Evolutionary conservation across 2,329 filamentous ascomycete genomes (phyloP).

Genomic region (Arthrinium puccinioides): DNA sequence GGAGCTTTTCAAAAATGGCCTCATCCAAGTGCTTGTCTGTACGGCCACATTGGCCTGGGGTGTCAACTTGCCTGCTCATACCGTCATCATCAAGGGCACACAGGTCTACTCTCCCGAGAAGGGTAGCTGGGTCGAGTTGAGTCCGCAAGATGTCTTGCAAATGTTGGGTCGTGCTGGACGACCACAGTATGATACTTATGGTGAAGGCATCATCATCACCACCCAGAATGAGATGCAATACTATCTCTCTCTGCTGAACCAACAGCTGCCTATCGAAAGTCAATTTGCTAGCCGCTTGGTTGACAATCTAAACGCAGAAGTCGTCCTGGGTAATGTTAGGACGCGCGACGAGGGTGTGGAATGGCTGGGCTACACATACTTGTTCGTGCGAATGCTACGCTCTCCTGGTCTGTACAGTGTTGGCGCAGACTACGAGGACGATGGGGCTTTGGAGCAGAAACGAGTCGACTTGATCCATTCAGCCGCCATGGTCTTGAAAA

Average conservation of each 20-base stretch:
- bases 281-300: conserved; percentile 89
- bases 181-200: conserved; percentile 95
- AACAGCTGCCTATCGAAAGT: conserved; percentile 95
- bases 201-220: conserved; percentile 98
- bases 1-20: conserved; percentile 84
- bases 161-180: conserved; percentile 97
- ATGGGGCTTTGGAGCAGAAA: conserved; percentile 87
- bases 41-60: conserved; percentile 98
- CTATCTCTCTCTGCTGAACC: conserved; percentile 92
- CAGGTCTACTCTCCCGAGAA: conserved; percentile 98
- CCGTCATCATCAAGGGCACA: conserved; percentile 97
- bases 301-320: conserved; percentile 92
- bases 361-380: conserved; percentile 96
- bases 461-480: conserved; percentile 97
- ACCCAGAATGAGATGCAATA: conserved; percentile 94
- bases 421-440: conserved; percentile 89
- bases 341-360: conserved; percentile 95
- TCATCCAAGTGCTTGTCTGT: conserved; percentile 91
- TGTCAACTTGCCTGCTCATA: conserved; percentile 95
- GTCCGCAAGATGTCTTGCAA: conserved; percentile 93
- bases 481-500: conserved; percentile 79
- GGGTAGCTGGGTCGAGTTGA: conserved; percentile 96
- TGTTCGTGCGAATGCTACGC: conserved; percentile 95
- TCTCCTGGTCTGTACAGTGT: conserved; percentile 94
- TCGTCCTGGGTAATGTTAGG: conserved; percentile 89